A percentile compares a stretch with the other conserved stretches of the same genome.
Conservation (phyloP, 495 filamentous ascomycete species). For the Tuber aestivum region DNA sequence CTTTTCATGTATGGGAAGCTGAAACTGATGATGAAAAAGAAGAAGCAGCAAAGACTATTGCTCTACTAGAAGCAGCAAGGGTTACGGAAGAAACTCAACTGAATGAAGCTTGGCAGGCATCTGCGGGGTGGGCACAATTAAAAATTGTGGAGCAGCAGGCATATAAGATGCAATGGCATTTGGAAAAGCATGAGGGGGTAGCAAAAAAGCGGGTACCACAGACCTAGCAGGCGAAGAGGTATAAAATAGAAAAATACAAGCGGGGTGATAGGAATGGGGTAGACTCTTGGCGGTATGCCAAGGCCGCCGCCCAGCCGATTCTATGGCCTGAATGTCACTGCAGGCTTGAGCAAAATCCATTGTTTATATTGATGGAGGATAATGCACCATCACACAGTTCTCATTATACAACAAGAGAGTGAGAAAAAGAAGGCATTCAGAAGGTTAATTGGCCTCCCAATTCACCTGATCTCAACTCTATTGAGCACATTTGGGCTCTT, state of each 20-base stretch:
- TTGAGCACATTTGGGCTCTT: conserved; percentile 11
- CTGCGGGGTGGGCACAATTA: neutral
- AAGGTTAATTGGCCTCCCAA: conserved; percentile 16
- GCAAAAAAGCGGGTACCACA: neutral
- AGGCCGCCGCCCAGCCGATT: neutral
- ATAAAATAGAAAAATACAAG: conserved; percentile 8
- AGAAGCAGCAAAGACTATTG: neutral
- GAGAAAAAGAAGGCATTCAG: conserved; percentile 13
- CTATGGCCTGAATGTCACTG: conserved; percentile 12
- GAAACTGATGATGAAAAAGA: neutral
- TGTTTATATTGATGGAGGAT: conserved; percentile 18
- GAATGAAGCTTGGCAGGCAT: neutral
- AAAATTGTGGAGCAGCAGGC: too few species aligned
- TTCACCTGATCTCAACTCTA: conserved; percentile 18
- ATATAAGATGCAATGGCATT: too few species aligned
- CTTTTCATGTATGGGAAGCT: conserved; percentile 3
- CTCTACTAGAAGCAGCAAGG: neutral
- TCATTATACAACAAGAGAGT: conserved; percentile 10
- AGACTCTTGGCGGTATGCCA: conserved; percentile 8
- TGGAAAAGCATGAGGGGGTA: too few species aligned
- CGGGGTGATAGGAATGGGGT: neutral
- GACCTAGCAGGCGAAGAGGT: conserved; percentile 4
- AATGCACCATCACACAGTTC: conserved; percentile 3
- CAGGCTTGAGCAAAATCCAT: conserved; percentile 1
- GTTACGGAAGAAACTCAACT: neutral